A percentile compares a stretch with the other conserved stretches of the same genome.
Evolutionary conservation across 345 rosid genomes (phyloP).

Genomic region (Dipteronia sinensis): DNA sequence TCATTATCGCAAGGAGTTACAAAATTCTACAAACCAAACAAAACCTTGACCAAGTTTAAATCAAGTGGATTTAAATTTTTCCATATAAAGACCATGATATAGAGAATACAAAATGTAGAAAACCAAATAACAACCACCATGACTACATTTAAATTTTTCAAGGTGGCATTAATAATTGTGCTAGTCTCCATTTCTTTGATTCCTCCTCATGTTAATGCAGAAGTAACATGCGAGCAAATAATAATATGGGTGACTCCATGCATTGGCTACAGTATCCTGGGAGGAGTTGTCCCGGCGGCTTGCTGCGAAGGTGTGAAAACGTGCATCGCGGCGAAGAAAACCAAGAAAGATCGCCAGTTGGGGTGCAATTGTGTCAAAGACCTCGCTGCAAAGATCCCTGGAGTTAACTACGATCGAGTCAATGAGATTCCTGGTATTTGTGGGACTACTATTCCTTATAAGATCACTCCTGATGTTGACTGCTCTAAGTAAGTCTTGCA

Average conservation of each 20-base stretch:
- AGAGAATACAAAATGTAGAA: background rate
- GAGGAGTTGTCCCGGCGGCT: slow-evolving; percentile 27
- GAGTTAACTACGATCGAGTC: slow-evolving; percentile 16
- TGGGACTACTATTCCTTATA: slow-evolving; percentile 21
- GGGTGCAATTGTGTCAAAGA: slow-evolving; percentile 35
- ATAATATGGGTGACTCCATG: slow-evolving; percentile 34
- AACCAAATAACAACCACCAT: background rate
- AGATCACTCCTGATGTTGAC: slow-evolving; percentile 13
- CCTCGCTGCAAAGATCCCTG: slow-evolving; percentile 27
- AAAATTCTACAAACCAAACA: background rate
- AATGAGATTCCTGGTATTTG: slow-evolving; percentile 26
- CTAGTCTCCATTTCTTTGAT: slow-evolving; percentile 1
- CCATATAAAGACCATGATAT: background rate
- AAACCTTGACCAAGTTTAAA: background rate
- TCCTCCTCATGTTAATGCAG: slow-evolving; percentile 21
- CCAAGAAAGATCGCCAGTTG: slow-evolving; percentile 27
- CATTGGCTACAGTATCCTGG: slow-evolving; percentile 30
- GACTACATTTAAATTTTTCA: background rate
- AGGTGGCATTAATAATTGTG: background rate
- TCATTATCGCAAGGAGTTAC: background rate
- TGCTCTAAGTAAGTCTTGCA: slow-evolving; percentile 21
- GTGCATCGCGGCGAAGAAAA: slow-evolving; percentile 22
- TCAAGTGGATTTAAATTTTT: background rate
- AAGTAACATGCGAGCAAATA: slow-evolving; percentile 31
- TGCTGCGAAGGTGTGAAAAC: slow-evolving; percentile 37